A percentile compares a stretch with the other conserved stretches of the same genome.
Conservation (phyloP, 208 protist species). For the Lotmaria passim region DNA sequence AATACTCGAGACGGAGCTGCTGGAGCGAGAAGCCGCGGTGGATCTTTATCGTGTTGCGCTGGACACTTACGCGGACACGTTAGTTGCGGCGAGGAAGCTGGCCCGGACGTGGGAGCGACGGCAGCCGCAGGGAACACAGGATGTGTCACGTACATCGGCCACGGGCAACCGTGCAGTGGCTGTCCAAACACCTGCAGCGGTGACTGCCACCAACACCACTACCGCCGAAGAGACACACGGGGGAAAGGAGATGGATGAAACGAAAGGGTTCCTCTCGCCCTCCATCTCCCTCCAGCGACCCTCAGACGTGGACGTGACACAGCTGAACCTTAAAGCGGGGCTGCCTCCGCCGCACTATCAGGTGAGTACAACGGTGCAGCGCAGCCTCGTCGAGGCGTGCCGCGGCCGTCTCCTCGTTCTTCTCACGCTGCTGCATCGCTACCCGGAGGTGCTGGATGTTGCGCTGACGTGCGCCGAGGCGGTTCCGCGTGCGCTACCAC, state of each 20-base stretch:
- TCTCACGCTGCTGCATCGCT: constrained; percentile 48
- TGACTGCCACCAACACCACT: not conserved
- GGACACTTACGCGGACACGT: constrained; percentile 48
- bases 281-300: not conserved
- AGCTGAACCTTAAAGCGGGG: constrained; percentile 1
- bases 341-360: constrained; percentile 23
- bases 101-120: constrained; percentile 19
- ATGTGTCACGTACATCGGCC: too few species aligned
- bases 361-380: constrained; percentile 38
- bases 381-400: constrained; percentile 53
- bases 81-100: not conserved
- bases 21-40: constrained; percentile 47
- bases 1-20: constrained; percentile 53
- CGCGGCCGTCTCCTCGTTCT: constrained; percentile 57
- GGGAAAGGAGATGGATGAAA: too few species aligned
- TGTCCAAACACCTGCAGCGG: too few species aligned
- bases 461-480: constrained; percentile 17
- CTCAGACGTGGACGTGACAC: not conserved
- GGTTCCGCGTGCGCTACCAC: constrained; percentile 33
- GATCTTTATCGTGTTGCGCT: constrained; percentile 56
- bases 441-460: constrained; percentile 53
- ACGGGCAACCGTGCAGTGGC: too few species aligned
- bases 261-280: not conserved
- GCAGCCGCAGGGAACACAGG: constrained; percentile 1
- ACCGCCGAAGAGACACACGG: too few species aligned